phyloP scores from a whole-genome alignment of 352 stramenopile genomes.

The Phytophthora citricola region DNA sequence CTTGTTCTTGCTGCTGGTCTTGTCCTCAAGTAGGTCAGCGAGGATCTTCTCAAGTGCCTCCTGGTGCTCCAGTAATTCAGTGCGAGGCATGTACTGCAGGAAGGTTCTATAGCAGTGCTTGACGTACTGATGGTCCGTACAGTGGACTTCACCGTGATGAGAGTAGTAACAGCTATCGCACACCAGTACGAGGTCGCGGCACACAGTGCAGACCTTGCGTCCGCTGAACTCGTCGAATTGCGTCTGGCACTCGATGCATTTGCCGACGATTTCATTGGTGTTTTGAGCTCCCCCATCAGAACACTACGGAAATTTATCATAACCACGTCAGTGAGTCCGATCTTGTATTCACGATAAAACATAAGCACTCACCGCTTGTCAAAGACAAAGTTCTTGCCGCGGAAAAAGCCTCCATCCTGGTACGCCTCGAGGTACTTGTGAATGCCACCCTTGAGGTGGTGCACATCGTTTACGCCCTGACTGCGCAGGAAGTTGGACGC shows the following conservation, averaged over 20 bases:
- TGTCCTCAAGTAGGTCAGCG: constrained; percentile 50
- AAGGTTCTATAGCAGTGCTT: constrained; percentile 81
- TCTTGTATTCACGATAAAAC: no score
- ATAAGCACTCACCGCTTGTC: constrained; percentile 64
- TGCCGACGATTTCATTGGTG: constrained; percentile 67
- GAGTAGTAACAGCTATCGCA: constrained; percentile 69
- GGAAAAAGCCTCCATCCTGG: constrained; percentile 68
- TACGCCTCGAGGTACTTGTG: constrained; percentile 79
- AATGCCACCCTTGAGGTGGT: constrained; percentile 79
- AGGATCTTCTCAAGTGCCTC: constrained; percentile 59
- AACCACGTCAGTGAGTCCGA: neutral
- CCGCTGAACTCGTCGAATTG: constrained; percentile 71
- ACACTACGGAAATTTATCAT: constrained; percentile 41
- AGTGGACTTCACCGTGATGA: constrained; percentile 73
- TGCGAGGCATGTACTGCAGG: constrained; percentile 63
- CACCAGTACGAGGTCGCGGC: constrained; percentile 73
- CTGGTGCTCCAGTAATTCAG: constrained; percentile 53
- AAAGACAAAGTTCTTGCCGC: constrained; percentile 84
- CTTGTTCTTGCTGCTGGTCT: constrained; percentile 74
- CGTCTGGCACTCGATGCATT: constrained; percentile 71
- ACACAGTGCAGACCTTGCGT: constrained; percentile 76
- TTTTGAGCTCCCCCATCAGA: constrained; percentile 63
- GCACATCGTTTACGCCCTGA: constrained; percentile 60
- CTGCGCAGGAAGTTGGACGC: constrained; percentile 72
- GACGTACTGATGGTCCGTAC: constrained; percentile 74